Conservation (phyloP, 208 protist species). For the Leishmania tarentolae region DNA sequence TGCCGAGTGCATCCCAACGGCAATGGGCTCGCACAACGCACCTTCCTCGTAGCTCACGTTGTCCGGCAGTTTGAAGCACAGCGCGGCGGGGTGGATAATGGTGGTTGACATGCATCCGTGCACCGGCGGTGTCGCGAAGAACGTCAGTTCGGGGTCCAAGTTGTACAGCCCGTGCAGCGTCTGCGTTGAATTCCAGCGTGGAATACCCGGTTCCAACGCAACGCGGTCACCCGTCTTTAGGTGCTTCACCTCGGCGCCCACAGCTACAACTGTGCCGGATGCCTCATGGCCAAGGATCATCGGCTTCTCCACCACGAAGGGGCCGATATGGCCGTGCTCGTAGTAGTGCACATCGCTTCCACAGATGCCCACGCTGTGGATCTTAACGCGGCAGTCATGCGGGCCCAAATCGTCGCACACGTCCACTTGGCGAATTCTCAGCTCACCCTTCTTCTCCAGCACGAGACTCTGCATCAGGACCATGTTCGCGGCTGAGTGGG, state of each 20-base stretch:
- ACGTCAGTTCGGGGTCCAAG: slow-evolving; percentile 65
- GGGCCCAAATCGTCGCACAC: slow-evolving; percentile 50
- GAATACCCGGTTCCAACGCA: slow-evolving; percentile 72
- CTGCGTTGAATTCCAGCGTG: slow-evolving; percentile 51
- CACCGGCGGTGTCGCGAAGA: slow-evolving; percentile 74
- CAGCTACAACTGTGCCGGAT: slow-evolving; percentile 52
- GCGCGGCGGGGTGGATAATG: slow-evolving; percentile 58
- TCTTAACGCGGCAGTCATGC: slow-evolving; percentile 52
- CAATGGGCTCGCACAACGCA: slow-evolving; percentile 69
- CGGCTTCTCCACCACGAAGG: slow-evolving; percentile 53
- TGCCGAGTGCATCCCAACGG: slow-evolving; percentile 61
- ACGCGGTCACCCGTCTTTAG: slow-evolving; percentile 70
- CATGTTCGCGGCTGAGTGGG: slow-evolving; percentile 31
- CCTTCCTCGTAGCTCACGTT: slow-evolving; percentile 72
- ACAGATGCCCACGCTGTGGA: slow-evolving; percentile 72
- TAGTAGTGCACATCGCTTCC: slow-evolving; percentile 78
- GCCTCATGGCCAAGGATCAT: slow-evolving; percentile 80
- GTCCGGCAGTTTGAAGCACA: slow-evolving; percentile 66
- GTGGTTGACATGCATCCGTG: slow-evolving; percentile 53
- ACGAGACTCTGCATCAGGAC: slow-evolving; percentile 56
- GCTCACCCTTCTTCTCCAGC: slow-evolving; percentile 44
- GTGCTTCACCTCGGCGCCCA: slow-evolving; percentile 49
- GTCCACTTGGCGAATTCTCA: slow-evolving; percentile 45
- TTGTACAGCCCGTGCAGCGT: slow-evolving; percentile 73
- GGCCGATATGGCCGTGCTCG: slow-evolving; percentile 59